Evolutionary conservation across 495 filamentous ascomycete genomes (phyloP).

Genomic region (Penicillium roqueforti): DNA sequence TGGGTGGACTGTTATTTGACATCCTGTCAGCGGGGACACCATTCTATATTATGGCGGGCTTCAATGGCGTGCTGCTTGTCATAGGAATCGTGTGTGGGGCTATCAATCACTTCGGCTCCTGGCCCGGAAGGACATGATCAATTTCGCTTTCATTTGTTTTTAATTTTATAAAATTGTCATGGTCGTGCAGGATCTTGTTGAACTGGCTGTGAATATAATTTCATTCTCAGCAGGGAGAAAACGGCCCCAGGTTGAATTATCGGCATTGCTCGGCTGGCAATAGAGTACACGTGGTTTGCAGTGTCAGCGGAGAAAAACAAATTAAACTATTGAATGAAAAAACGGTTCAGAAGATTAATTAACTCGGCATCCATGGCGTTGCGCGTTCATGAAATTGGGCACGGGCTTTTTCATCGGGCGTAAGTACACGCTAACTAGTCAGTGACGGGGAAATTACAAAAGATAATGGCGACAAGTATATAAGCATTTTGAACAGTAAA

Average conservation of each 20-base stretch:
- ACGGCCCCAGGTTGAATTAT: not conserved
- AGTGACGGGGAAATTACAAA: conserved; percentile 6
- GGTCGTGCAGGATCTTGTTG: not conserved
- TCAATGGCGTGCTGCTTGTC: conserved; percentile 70
- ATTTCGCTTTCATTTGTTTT: not conserved
- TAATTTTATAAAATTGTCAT: not conserved
- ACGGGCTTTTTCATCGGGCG: not conserved
- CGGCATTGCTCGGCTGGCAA: not conserved
- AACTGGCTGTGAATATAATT: not conserved
- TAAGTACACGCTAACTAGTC: not conserved
- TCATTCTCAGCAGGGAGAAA: not conserved
- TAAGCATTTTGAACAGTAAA: not conserved
- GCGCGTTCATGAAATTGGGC: not conserved
- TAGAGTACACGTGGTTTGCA: not conserved
- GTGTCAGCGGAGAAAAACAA: not conserved
- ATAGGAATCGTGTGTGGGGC: conserved; percentile 46
- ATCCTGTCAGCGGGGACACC: conserved; percentile 63
- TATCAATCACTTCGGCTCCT: conserved; percentile 23
- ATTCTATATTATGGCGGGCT: conserved; percentile 87
- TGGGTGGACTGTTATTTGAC: conserved; percentile 86
- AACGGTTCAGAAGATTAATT: conserved; percentile 7
- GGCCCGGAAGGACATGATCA: conserved; percentile 1
- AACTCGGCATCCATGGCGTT: not conserved
- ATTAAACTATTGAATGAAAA: conserved; percentile 1
- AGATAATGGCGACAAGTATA: not conserved